A percentile compares a stretch with the other conserved stretches of the same genome.
Evolutionary conservation across 108 stramenopile genomes (phyloP).

Genomic region (Pinguiococcus pyrenoidosus): DNA sequence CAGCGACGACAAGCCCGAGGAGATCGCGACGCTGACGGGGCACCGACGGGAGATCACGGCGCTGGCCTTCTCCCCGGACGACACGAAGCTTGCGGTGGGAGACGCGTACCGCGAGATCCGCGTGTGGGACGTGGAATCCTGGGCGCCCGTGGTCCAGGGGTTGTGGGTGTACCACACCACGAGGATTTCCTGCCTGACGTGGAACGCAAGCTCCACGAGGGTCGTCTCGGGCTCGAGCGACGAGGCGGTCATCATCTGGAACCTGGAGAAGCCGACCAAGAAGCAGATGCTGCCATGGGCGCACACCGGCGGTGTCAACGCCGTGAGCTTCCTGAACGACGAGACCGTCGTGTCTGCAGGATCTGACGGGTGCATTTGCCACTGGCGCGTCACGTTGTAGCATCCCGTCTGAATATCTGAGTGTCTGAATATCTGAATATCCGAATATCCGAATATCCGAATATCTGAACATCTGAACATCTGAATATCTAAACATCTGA

Average conservation of each 20-base stretch:
- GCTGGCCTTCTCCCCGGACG: slow-evolving; percentile 23
- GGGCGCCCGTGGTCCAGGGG: slow-evolving; percentile 20
- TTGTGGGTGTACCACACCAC: slow-evolving; percentile 37
- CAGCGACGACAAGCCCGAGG: slow-evolving; percentile 7
- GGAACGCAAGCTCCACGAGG: slow-evolving; percentile 17
- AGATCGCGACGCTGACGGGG: slow-evolving; percentile 8
- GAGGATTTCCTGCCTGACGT: slow-evolving; percentile 24
- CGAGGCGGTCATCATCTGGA: slow-evolving; percentile 32
- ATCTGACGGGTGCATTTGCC: slow-evolving; percentile 63
- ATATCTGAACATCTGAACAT: too few relatives aligned
- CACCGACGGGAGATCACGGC: slow-evolving; percentile 21
- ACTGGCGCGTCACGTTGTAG: slow-evolving; percentile 51
- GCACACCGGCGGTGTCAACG: slow-evolving; percentile 31
- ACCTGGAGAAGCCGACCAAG: slow-evolving; percentile 4
- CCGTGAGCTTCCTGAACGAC: slow-evolving; percentile 21
- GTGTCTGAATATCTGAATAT: too few relatives aligned
- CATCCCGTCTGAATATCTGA: too few relatives aligned
- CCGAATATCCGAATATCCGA: too few relatives aligned
- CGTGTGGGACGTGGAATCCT: slow-evolving; percentile 22
- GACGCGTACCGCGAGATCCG: slow-evolving; percentile 25
- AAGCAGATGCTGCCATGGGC: slow-evolving; percentile 19
- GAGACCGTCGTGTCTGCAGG: slow-evolving; percentile 60
- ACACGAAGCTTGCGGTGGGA: slow-evolving; percentile 20
- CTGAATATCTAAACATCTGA: too few relatives aligned
- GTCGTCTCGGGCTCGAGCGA: slow-evolving; percentile 26